These are phyloP conservation scores for Hymenoscyphus salicellus DNA, from an alignment of 2,329 filamentous ascomycete genomes.

Conservation along the genomic window DNA sequence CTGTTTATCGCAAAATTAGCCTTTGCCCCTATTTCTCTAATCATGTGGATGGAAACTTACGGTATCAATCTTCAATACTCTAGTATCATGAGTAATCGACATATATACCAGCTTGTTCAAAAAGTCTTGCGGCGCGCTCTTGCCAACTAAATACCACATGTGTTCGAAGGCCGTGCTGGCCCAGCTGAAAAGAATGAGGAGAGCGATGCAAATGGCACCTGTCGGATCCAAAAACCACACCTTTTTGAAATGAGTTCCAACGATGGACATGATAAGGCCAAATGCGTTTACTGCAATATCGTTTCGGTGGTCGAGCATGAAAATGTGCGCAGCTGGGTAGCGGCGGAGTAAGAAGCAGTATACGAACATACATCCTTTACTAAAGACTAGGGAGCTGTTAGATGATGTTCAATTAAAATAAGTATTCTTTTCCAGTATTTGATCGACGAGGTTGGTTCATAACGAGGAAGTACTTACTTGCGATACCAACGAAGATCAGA, in stretches of 20 bases:
- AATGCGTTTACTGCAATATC: slow-evolving; percentile 90
- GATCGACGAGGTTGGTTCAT: not conserved
- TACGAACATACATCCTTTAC: slow-evolving; percentile 51
- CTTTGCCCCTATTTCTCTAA: not conserved
- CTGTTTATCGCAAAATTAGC: slow-evolving; percentile 8
- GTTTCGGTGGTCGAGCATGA: slow-evolving; percentile 47
- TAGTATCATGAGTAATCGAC: slow-evolving; percentile 88
- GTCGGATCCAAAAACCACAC: slow-evolving; percentile 84
- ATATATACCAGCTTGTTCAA: slow-evolving; percentile 84
- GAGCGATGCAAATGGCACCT: slow-evolving; percentile 73
- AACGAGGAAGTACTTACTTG: slow-evolving; percentile 43
- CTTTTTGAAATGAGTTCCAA: slow-evolving; percentile 60
- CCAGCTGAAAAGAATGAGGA: slow-evolving; percentile 80
- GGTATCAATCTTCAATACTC: slow-evolving; percentile 82
- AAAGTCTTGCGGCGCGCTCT: slow-evolving; percentile 75
- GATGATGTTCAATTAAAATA: not conserved
- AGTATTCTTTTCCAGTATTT: not conserved
- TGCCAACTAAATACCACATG: slow-evolving; percentile 78
- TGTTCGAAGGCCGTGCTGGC: slow-evolving; percentile 69
- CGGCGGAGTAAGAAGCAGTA: slow-evolving; percentile 53
- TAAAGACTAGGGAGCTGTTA: slow-evolving; percentile 41
- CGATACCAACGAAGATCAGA: slow-evolving; percentile 53
- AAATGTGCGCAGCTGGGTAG: slow-evolving; percentile 54
- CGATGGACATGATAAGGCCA: slow-evolving; percentile 79
- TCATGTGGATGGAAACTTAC: slow-evolving; percentile 38